Conservation (phyloP, 441 rosid species). For the Viola pubescens region DNA sequence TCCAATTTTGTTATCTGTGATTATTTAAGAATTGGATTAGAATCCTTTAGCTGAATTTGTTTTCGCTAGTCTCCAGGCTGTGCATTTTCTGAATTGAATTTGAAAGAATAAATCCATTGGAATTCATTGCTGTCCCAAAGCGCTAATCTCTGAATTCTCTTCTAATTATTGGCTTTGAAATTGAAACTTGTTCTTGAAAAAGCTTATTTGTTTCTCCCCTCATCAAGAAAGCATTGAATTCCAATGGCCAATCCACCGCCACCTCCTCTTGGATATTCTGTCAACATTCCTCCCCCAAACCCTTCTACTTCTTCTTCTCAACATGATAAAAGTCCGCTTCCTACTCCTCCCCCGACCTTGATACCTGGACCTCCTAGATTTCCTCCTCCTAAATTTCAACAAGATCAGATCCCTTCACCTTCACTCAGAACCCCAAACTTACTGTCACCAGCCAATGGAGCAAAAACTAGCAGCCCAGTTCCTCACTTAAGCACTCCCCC, state of each 20-base stretch:
- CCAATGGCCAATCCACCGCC: slow-evolving; percentile 57
- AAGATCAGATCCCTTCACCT: slow-evolving; percentile 58
- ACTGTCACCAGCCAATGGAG: slow-evolving; percentile 56
- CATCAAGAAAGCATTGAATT: slow-evolving; percentile 11
- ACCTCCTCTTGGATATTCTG: slow-evolving; percentile 42
- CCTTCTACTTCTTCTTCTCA: slow-evolving; percentile 37
- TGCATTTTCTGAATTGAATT: slow-evolving; percentile 9
- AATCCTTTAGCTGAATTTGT: slow-evolving; percentile 4
- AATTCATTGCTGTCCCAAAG: slow-evolving; percentile 12
- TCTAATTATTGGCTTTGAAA: slow-evolving; percentile 8
- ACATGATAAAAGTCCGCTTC: slow-evolving; percentile 36
- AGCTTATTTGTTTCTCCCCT: background rate
- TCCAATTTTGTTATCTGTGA: background rate
- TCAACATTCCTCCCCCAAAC: slow-evolving; percentile 30
- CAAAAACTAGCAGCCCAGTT: slow-evolving; percentile 51
- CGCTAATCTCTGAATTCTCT: background rate
- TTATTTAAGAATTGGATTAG: background rate
- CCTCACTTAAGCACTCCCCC: slow-evolving; percentile 92
- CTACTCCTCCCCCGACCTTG: slow-evolving; percentile 31
- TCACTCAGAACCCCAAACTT: slow-evolving; percentile 40
- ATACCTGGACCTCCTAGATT: slow-evolving; percentile 56
- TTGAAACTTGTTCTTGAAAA: slow-evolving; percentile 3
- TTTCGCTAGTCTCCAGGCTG: background rate
- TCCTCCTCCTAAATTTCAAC: slow-evolving; percentile 53
- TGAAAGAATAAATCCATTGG: slow-evolving; percentile 3